phyloP scores from a whole-genome alignment of 2,329 filamentous ascomycete species.

The Botrytis pseudocinerea region DNA sequence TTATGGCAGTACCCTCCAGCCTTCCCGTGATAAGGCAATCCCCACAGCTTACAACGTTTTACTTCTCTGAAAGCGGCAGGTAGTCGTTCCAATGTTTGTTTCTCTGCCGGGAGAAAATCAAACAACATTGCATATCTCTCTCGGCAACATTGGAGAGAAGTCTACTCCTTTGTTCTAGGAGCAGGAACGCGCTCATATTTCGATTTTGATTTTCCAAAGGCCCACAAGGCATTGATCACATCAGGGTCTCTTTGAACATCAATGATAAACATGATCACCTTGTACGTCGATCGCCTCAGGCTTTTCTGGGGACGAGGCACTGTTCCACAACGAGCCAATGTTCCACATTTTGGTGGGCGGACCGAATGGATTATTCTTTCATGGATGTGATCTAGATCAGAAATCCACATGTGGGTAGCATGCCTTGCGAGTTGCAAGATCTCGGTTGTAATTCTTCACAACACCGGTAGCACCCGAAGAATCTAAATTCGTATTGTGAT shows the following conservation, averaged over 20 bases:
- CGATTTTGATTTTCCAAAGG: background rate
- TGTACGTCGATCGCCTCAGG: constrained; percentile 10
- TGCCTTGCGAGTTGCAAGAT: constrained; percentile 5
- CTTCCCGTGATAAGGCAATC: constrained; percentile 6
- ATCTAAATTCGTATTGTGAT: background rate
- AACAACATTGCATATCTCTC: constrained; percentile 6
- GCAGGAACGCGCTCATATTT: background rate
- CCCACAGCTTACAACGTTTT: constrained; percentile 8
- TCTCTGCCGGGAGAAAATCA: background rate
- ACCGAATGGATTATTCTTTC: constrained; percentile 1
- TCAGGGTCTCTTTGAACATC: background rate
- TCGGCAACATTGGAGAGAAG: background rate
- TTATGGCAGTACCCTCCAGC: background rate
- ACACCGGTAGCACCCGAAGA: background rate
- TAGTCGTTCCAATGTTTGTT: background rate
- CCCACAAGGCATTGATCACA: constrained; percentile 5
- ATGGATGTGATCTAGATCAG: background rate
- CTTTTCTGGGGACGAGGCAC: constrained; percentile 1
- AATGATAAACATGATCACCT: constrained; percentile 2
- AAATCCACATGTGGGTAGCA: constrained; percentile 8
- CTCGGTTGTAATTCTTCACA: background rate
- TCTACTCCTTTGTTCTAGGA: background rate
- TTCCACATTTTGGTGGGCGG: constrained; percentile 8
- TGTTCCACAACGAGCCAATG: constrained; percentile 6
- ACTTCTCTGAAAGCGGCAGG: constrained; percentile 15